Percentiles rank a stretch among this genome's conserved stretches.
These are phyloP conservation scores for Uromyces viciae-fabae DNA, from an alignment of 1,284 basidiomycete genomes.

Conservation along the genomic window DNA sequence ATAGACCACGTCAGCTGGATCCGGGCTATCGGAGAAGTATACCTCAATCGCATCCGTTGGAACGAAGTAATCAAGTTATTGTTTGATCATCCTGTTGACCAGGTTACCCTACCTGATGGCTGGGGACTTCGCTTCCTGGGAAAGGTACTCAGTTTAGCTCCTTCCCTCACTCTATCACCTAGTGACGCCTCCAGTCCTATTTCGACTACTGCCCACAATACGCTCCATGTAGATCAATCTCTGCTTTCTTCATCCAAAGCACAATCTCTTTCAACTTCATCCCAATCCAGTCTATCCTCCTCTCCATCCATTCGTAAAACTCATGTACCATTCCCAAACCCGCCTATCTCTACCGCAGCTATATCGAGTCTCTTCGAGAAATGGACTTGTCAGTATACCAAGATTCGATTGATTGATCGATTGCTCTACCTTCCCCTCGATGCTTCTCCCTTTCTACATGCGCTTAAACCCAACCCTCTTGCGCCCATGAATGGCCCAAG, in stretches of 20 bases:
- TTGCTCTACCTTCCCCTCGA: constrained; percentile 39
- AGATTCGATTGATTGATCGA: constrained; percentile 39
- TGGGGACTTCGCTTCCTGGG: constrained; percentile 41
- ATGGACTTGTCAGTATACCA: constrained; percentile 30
- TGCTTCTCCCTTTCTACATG: constrained; percentile 41
- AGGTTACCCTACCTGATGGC: constrained; percentile 25
- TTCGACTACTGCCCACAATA: neutral
- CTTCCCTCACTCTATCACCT: neutral
- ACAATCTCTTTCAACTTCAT: constrained; percentile 17
- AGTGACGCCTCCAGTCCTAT: neutral
- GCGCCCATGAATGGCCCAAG: constrained; percentile 34
- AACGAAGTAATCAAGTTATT: constrained; percentile 30
- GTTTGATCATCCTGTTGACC: constrained; percentile 30
- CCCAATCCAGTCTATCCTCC: constrained; percentile 18
- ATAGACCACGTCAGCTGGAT: constrained; percentile 42
- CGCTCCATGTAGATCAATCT: constrained; percentile 11
- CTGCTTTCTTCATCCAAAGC: constrained; percentile 4
- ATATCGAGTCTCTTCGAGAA: constrained; percentile 38
- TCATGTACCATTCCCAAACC: neutral
- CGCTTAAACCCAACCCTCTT: constrained; percentile 39
- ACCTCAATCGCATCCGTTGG: constrained; percentile 37
- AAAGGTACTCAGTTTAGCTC: constrained; percentile 40
- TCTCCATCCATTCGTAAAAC: constrained; percentile 4
- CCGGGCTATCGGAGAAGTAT: constrained; percentile 31
- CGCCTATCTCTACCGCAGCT: constrained; percentile 19